These are phyloP conservation scores for Begonia loranthoides DNA, from an alignment of 306 rosid genomes.

Conservation along the genomic window DNA sequence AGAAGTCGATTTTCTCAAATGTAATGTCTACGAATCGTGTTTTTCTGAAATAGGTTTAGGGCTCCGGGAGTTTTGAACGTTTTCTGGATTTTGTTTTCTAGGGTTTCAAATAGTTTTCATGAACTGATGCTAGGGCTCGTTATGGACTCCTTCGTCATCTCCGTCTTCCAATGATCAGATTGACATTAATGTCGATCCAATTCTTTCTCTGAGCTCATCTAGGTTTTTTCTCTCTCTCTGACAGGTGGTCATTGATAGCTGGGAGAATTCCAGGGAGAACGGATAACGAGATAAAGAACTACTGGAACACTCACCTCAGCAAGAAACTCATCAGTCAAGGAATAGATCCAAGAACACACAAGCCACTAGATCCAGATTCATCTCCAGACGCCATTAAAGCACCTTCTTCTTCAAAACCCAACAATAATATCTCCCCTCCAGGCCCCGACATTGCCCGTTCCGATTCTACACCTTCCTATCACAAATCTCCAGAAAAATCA, in stretches of 20 bases:
- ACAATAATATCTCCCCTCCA: not conserved
- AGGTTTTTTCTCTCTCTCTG: not conserved
- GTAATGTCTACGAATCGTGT: not conserved
- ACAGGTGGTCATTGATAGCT: conserved; percentile 90
- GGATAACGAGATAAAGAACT: conserved; percentile 79
- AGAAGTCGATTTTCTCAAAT: too few species aligned
- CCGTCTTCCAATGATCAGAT: too few species aligned
- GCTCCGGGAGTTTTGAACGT: not conserved
- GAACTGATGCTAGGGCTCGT: not conserved
- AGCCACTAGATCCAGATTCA: conserved; percentile 32
- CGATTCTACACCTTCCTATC: too few species aligned
- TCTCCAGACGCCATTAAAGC: not conserved
- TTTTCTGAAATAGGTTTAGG: not conserved
- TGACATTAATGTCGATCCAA: too few species aligned
- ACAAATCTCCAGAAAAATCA: too few species aligned
- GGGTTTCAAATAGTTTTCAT: too few species aligned
- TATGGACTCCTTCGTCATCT: too few species aligned
- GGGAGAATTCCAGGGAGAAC: conserved; percentile 93
- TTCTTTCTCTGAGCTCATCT: too few species aligned
- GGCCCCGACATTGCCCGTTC: too few species aligned
- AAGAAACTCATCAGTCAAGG: conserved; percentile 85
- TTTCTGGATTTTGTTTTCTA: not conserved
- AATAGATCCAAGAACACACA: conserved; percentile 86
- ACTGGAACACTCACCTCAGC: conserved; percentile 89
- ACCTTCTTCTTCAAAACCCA: conserved; percentile 3